phyloP scores from a whole-genome alignment of 768 basidiomycete species.

The Leucosporidium creatinivorum region DNA sequence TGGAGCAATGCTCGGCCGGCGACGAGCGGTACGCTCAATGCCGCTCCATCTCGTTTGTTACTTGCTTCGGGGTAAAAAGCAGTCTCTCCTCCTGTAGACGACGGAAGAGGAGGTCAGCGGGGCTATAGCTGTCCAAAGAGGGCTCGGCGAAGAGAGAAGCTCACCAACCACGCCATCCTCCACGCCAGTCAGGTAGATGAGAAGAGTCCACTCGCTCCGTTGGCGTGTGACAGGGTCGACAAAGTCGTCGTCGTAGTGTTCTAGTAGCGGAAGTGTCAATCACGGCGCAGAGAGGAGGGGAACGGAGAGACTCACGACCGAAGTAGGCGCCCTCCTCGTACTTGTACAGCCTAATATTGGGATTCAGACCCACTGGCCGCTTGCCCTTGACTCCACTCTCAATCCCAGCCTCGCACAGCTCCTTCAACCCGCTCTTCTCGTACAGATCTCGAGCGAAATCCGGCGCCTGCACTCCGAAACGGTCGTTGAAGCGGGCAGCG shows the following conservation, averaged over 20 bases:
- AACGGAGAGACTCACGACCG: slow-evolving; percentile 41
- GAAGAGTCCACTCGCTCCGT: slow-evolving; percentile 59
- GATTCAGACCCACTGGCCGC: slow-evolving; percentile 49
- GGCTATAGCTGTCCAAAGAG: too few species aligned
- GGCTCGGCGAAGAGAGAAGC: slow-evolving; percentile 39
- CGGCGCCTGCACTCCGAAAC: slow-evolving; percentile 55
- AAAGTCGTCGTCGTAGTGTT: slow-evolving; percentile 69
- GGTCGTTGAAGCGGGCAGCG: slow-evolving; percentile 62
- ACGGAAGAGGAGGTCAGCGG: neutral
- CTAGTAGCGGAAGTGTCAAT: slow-evolving; percentile 16
- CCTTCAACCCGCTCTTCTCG: slow-evolving; percentile 16
- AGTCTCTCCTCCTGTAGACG: slow-evolving; percentile 48
- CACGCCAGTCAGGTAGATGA: slow-evolving; percentile 63
- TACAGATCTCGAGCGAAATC: slow-evolving; percentile 54
- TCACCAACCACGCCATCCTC: slow-evolving; percentile 57
- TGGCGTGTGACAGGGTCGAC: slow-evolving; percentile 5
- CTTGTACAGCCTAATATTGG: slow-evolving; percentile 67
- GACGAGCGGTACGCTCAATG: slow-evolving; percentile 18
- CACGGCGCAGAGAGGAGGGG: neutral
- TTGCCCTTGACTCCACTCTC: neutral
- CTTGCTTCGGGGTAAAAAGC: slow-evolving; percentile 58
- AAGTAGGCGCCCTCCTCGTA: slow-evolving; percentile 55
- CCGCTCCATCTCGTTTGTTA: slow-evolving; percentile 47
- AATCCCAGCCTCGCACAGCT: neutral
- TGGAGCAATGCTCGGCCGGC: slow-evolving; percentile 29